phyloP scores from a whole-genome alignment of 768 basidiomycete species.

The Mycena alexandri region DNA sequence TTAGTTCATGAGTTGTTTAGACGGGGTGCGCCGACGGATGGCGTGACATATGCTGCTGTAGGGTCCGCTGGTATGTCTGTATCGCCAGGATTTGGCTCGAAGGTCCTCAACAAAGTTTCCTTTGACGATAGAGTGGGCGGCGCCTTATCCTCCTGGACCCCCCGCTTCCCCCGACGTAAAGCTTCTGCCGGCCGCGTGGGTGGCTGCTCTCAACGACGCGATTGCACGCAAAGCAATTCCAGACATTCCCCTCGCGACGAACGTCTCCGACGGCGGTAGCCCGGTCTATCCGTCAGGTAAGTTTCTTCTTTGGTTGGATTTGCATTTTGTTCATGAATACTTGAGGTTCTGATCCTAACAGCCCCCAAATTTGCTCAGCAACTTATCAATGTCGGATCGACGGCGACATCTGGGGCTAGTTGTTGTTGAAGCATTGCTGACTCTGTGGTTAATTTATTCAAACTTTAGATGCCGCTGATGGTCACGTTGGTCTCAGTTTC shows the following conservation, averaged over 20 bases:
- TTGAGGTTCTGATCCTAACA: constrained; percentile 48
- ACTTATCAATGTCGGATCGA: constrained; percentile 74
- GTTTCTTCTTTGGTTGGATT: neutral
- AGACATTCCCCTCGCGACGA: constrained; percentile 65
- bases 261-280: constrained; percentile 47
- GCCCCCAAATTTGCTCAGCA: constrained; percentile 78
- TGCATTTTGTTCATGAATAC: neutral
- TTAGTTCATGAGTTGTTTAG: constrained; percentile 66
- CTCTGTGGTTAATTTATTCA: no score
- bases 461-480: constrained; percentile 64
- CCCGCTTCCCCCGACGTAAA: constrained; percentile 13
- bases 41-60: constrained; percentile 23
- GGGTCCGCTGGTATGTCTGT: constrained; percentile 21
- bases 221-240: constrained; percentile 81
- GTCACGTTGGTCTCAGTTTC: constrained; percentile 74
- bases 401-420: neutral
- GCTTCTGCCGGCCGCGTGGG: constrained; percentile 25
- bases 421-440: no score
- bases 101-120: neutral
- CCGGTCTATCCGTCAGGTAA: constrained; percentile 57
- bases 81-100: neutral
- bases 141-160: constrained; percentile 26
- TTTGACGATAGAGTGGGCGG: constrained; percentile 18
- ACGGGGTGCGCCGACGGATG: constrained; percentile 59
- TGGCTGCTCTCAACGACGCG: constrained; percentile 67